Base-by-base conservation (phyloP, 169 alveolate genomes). In the Plasmodium malariae region DNA sequence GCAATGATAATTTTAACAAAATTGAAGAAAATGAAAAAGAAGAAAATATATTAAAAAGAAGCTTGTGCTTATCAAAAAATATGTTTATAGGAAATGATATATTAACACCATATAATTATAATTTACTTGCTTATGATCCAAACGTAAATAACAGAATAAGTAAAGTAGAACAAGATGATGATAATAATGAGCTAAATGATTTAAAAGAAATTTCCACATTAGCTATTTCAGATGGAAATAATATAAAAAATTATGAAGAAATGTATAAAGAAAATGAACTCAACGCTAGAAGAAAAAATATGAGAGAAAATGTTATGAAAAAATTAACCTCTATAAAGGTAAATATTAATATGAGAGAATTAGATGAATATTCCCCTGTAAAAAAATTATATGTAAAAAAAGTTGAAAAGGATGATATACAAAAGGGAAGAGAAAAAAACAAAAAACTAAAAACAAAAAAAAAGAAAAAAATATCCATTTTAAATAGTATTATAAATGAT, bases 1-100 rank as follows among this genome's bases (percentile, higher is more conserved):
- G n/a, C 3, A 26, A 60, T 21, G n/a, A 72, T 40, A 57, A 72
- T 17, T 11, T 17, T 59, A 40, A 59, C 17, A 62, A 17, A 28
- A 37, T 43, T 60, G 34, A 11, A 7, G 76, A 71, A 51, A 32
- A 71, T 24, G 69, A 76, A 76, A 49, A 54, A 24, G 59, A 62
- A 43, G 71, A 21, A 36, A 54, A 74, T 48, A 59, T 74, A 0
- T 68, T 74, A 49, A 78, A 37, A 63, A 78, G 49, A 43, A 62
- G 68, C 78, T 28, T 78, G 34, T 78, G 65, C 57, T 45, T 78
- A 68, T 54, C 91, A n/a, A 83, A 83, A 54, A 83, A 67, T 45
- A 67, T 83, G 91, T 83, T 67, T 45, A 5, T 83, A 32, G 91
- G 91, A 67, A 83, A 83, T 55, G 91, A 83, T 60, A 67, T 67